These are phyloP conservation scores for Millerago galiae DNA, from an alignment of 805 yeast species.

Conservation along the genomic window DNA sequence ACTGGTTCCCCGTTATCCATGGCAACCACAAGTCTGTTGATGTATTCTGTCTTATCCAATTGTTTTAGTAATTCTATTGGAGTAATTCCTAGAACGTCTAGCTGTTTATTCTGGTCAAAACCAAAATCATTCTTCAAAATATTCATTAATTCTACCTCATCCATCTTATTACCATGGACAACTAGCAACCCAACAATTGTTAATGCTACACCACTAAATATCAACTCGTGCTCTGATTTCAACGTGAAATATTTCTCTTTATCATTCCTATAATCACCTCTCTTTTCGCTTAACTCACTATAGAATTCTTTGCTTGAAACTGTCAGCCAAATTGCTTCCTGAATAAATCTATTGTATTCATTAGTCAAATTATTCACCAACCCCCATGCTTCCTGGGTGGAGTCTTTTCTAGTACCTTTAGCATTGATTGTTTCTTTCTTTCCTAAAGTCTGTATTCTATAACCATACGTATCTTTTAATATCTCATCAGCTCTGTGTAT, in stretches of 20 bases:
- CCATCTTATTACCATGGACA: constrained; percentile 24
- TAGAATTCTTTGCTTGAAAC: constrained; percentile 11
- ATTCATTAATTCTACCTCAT: constrained; percentile 35
- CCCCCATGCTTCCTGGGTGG: constrained; percentile 13
- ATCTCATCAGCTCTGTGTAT: constrained; percentile 6
- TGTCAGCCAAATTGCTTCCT: constrained; percentile 14
- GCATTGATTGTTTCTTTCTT: constrained; percentile 7
- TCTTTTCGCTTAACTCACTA: constrained; percentile 19
- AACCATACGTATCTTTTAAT: constrained; percentile 7
- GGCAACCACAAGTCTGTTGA: constrained; percentile 17
- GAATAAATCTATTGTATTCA: constrained; percentile 10
- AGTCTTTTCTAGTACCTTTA: constrained; percentile 8
- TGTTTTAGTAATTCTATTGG: constrained; percentile 19
- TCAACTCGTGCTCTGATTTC: constrained; percentile 13
- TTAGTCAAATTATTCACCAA: constrained; percentile 12
- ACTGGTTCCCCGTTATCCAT: constrained; percentile 17
- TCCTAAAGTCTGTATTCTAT: constrained; percentile 9
- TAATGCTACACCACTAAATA: constrained; percentile 17
- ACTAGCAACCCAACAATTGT: constrained; percentile 19
- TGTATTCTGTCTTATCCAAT: constrained; percentile 23
- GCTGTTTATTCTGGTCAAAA: constrained; percentile 5
- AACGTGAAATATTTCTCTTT: constrained; percentile 14
- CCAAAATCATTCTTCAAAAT: constrained; percentile 33
- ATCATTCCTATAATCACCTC: constrained; percentile 20
- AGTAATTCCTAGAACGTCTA: constrained; percentile 10